Percentiles rank a stretch among this genome's conserved stretches.
These are phyloP conservation scores for Harringtonia lauricola DNA, from an alignment of 2,329 filamentous ascomycete species.

Conservation along the genomic window DNA sequence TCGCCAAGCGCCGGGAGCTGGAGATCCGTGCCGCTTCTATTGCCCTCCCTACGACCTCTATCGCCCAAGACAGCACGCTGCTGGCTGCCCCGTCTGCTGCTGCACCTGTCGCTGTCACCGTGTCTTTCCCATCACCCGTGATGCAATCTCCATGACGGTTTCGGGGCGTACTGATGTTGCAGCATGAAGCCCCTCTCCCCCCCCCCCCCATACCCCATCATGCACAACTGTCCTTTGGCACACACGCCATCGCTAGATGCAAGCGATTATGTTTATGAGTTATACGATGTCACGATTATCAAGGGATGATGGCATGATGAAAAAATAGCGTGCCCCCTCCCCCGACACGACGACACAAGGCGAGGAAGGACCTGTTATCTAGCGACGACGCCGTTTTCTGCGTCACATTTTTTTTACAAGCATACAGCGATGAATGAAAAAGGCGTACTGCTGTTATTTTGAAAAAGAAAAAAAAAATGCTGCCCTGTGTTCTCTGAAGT, in stretches of 20 bases:
- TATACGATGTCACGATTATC: neutral
- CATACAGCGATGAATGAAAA: too few species aligned
- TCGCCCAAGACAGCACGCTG: neutral
- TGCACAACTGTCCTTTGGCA: too few species aligned
- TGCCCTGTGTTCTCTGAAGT: too few species aligned
- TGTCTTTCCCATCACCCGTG: neutral
- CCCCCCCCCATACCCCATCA: too few species aligned
- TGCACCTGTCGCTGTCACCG: neutral
- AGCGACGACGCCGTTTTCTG: too few species aligned
- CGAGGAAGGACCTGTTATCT: neutral
- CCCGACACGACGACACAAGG: too few species aligned
- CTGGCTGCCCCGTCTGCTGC: neutral
- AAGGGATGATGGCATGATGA: neutral
- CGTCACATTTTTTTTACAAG: too few species aligned
- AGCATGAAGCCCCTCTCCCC: too few species aligned
- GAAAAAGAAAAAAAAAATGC: too few species aligned
- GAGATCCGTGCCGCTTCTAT: constrained; percentile 30
- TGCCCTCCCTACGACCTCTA: neutral
- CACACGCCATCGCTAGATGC: too few species aligned
- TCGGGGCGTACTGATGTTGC: too few species aligned
- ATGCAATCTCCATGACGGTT: neutral
- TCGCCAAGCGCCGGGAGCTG: constrained; percentile 58
- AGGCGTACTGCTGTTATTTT: too few species aligned
- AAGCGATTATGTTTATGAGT: neutral
- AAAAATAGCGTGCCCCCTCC: neutral